These are phyloP conservation scores for Oehlia diaphana DNA, from an alignment of 192 early-diverging fungal genomes.

Conservation along the genomic window DNA sequence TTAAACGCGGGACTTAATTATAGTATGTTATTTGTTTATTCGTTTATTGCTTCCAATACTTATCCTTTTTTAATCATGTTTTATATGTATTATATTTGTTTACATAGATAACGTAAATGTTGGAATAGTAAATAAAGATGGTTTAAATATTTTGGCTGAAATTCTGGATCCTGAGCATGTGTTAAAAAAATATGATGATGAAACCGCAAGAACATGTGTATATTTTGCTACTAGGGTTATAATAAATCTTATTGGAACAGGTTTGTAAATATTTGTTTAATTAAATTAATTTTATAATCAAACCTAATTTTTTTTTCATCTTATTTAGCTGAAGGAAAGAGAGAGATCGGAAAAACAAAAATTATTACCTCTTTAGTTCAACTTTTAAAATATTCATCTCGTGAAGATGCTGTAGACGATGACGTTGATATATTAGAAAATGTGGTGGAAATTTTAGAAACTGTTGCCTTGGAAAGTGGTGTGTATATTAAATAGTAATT, in stretches of 20 bases:
- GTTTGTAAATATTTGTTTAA: not conserved
- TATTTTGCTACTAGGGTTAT: conserved; percentile 26
- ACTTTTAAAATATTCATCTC: conserved; percentile 5
- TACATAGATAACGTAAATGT: not conserved
- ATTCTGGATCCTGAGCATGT: conserved; percentile 32
- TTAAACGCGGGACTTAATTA: conserved; percentile 53
- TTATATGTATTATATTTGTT: conserved; percentile 1
- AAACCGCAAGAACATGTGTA: conserved; percentile 8
- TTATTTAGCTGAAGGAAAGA: conserved; percentile 18
- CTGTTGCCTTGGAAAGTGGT: conserved; percentile 42
- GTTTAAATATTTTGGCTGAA: conserved; percentile 5
- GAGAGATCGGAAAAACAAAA: not conserved
- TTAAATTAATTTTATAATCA: not conserved
- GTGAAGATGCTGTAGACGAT: not conserved
- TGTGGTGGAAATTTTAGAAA: conserved; percentile 39
- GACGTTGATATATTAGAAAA: conserved; percentile 32
- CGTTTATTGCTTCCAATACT: not conserved
- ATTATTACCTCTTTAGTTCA: conserved; percentile 16
- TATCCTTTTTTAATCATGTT: not conserved
- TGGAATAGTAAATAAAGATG: conserved; percentile 27
- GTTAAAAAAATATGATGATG: conserved; percentile 8
- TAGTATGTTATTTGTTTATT: conserved; percentile 34
- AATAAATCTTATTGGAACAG: conserved; percentile 10
- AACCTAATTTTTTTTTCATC: not conserved
- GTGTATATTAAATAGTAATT: not conserved